Conservation (phyloP, 768 basidiomycete species). For the Suillus clintonianus region DNA sequence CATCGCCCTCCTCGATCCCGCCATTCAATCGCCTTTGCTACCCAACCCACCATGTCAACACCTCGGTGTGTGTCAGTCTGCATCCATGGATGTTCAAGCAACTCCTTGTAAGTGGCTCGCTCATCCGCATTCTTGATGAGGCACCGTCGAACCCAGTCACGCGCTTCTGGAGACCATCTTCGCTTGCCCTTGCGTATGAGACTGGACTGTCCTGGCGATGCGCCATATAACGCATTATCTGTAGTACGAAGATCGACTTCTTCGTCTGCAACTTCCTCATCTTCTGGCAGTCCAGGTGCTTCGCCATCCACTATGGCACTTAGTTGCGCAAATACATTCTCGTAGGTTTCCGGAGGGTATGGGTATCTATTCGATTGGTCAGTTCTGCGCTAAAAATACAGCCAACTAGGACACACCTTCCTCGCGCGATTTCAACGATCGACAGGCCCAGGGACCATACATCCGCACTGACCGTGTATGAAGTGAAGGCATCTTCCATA, state of each 20-base stretch:
- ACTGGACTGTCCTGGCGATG: conserved; percentile 15
- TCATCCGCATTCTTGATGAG: conserved; percentile 77
- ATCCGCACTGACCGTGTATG: conserved; percentile 96
- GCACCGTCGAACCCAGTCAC: conserved; percentile 82
- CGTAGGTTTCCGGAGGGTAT: conserved; percentile 96
- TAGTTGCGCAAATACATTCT: conserved; percentile 94
- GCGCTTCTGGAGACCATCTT: conserved; percentile 48
- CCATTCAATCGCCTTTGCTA: conserved; percentile 51
- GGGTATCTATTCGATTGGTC: conserved; percentile 58
- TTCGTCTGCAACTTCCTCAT: conserved; percentile 31
- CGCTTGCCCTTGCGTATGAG: conserved; percentile 16
- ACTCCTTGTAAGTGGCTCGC: conserved; percentile 80
- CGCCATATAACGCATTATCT: conserved; percentile 7
- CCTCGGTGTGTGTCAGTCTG: conserved; percentile 54
- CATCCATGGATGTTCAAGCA: conserved; percentile 86
- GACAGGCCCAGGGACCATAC: conserved; percentile 96
- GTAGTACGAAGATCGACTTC: not conserved
- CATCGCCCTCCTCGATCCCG: conserved; percentile 28
- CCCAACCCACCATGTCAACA: conserved; percentile 89
- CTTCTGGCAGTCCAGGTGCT: conserved; percentile 81
- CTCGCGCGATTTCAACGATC: conserved; percentile 90
- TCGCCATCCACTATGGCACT: conserved; percentile 97
- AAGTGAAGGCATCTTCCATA: conserved; percentile 33
- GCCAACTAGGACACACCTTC: conserved; percentile 37
- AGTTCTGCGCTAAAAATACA: not conserved